A percentile compares a stretch with the other conserved stretches of the same genome.
Evolutionary conservation across 306 rosid genomes (phyloP).

Genomic region (Prunus campanulata): DNA sequence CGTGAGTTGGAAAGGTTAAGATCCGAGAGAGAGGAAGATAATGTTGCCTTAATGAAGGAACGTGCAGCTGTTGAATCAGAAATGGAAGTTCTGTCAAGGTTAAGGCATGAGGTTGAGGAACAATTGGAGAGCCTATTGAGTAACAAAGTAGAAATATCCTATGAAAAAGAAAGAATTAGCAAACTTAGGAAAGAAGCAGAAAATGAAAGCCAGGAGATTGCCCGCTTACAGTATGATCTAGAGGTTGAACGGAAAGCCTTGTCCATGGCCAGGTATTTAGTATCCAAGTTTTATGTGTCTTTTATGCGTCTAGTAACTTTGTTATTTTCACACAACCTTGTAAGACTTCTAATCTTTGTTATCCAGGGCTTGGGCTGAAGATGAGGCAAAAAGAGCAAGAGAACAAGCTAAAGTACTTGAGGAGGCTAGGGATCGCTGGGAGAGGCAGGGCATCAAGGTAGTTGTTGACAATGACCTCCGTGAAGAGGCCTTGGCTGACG

Average conservation of each 20-base stretch:
- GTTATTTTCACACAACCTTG: neutral
- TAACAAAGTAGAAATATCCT: constrained; percentile 72
- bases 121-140: constrained; percentile 73
- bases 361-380: constrained; percentile 95
- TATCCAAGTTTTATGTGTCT: neutral
- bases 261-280: constrained; percentile 96
- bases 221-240: constrained; percentile 84
- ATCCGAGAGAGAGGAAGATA: constrained; percentile 62
- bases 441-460: constrained; percentile 89
- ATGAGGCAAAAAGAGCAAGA: constrained; percentile 91
- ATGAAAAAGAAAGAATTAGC: constrained; percentile 75
- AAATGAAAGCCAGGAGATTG: constrained; percentile 72
- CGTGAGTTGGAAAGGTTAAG: constrained; percentile 76
- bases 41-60: constrained; percentile 60
- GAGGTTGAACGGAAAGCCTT: constrained; percentile 96
- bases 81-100: constrained; percentile 76
- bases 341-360: neutral
- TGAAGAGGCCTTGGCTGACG: constrained; percentile 65
- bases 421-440: constrained; percentile 97
- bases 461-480: constrained; percentile 87
- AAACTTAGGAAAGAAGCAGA: constrained; percentile 84
- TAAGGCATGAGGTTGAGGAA: constrained; percentile 84
- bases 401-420: constrained; percentile 87
- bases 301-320: neutral
- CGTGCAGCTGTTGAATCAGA: constrained; percentile 81